A percentile compares a stretch with the other conserved stretches of the same genome.
phyloP scores from a whole-genome alignment of 306 rosid genomes.

The Phaseolus lunatus region DNA sequence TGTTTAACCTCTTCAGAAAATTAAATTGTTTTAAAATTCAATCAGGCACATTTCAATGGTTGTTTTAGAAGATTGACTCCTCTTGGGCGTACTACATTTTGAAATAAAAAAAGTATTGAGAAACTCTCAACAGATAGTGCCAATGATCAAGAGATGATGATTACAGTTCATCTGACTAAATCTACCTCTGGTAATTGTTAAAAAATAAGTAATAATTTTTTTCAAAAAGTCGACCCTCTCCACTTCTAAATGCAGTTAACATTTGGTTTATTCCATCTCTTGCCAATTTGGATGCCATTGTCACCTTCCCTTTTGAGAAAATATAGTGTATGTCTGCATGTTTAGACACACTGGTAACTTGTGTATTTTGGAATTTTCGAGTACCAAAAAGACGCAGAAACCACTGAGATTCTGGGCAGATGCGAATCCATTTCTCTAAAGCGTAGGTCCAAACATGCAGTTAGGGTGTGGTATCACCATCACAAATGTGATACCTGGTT shows the following conservation, averaged over 20 bases:
- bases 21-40: background rate
- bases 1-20: too few relatives aligned
- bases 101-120: too few relatives aligned
- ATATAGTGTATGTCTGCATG: background rate
- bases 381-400: background rate
- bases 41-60: background rate
- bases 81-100: too few relatives aligned
- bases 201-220: too few relatives aligned
- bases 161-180: background rate
- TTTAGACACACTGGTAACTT: background rate
- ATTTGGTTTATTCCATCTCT: too few relatives aligned
- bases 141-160: background rate
- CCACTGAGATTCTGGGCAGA: background rate
- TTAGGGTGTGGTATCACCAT: background rate
- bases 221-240: too few relatives aligned
- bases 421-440: background rate
- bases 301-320: too few relatives aligned
- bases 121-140: too few relatives aligned
- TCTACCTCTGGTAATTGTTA: background rate
- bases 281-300: too few relatives aligned
- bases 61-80: too few relatives aligned
- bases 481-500: background rate
- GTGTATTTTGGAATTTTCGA: background rate
- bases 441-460: background rate
- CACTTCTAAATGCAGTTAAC: too few relatives aligned